Conservation (phyloP, 2,329 filamentous ascomycete species). For the Lachnellula hyalina region DNA sequence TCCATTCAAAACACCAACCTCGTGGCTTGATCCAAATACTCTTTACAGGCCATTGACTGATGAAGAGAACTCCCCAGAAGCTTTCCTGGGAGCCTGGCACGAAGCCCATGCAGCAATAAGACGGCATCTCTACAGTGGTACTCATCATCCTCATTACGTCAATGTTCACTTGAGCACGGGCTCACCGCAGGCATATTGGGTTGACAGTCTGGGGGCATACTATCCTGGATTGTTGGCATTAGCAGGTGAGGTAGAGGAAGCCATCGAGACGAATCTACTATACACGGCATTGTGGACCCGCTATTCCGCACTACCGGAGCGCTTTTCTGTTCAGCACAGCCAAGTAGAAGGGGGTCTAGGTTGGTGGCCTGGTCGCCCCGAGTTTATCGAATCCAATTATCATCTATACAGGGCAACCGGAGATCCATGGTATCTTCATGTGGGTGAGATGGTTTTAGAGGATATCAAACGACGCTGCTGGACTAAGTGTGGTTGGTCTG, state of each 20-base stretch:
- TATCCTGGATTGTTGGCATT: constrained; percentile 85
- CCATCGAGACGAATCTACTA: constrained; percentile 81
- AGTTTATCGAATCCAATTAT: constrained; percentile 96
- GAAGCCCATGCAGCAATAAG: constrained; percentile 83
- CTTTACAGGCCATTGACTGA: constrained; percentile 54
- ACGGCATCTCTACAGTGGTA: constrained; percentile 79
- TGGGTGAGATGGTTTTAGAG: constrained; percentile 88
- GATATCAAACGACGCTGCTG: constrained; percentile 87
- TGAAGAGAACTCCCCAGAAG: constrained; percentile 65
- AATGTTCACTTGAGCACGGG: constrained; percentile 87
- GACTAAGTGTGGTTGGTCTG: constrained; percentile 89
- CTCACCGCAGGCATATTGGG: constrained; percentile 85
- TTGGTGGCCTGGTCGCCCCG: constrained; percentile 93
- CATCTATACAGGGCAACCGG: constrained; percentile 90
- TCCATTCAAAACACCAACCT: constrained; percentile 17
- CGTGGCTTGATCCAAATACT: constrained; percentile 59
- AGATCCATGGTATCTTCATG: constrained; percentile 93
- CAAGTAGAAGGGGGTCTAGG: constrained; percentile 80
- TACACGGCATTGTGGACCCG: constrained; percentile 93
- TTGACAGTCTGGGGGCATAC: constrained; percentile 92
- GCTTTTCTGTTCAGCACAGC: constrained; percentile 83
- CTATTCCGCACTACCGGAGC: constrained; percentile 87
- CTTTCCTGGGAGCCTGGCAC: constrained; percentile 79
- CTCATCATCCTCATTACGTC: constrained; percentile 86
- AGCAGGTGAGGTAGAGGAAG: constrained; percentile 86